Conservation (phyloP, 768 basidiomycete species). For the Daedalea quercina region DNA sequence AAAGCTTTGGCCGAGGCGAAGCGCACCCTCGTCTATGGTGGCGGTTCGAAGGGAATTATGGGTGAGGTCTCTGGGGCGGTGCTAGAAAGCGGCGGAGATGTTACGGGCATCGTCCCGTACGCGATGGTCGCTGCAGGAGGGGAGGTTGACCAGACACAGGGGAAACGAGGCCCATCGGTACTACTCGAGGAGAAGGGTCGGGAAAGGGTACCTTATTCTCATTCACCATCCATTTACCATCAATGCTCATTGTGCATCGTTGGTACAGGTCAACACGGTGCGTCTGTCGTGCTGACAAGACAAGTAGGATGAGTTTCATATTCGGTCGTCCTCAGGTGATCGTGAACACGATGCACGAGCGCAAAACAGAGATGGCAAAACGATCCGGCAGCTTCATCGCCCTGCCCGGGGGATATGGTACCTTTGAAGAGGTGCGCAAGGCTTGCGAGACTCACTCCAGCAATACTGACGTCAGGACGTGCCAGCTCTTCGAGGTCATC, state of each 20-base stretch:
- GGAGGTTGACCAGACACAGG: conserved; percentile 43
- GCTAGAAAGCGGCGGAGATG: conserved; percentile 59
- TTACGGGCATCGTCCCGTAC: conserved; percentile 72
- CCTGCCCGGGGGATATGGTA: conserved; percentile 91
- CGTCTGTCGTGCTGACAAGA: conserved; percentile 1
- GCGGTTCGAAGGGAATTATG: conserved; percentile 82
- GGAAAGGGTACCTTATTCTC: conserved; percentile 33
- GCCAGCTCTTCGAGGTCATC: conserved; percentile 78
- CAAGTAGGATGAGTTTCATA: neutral
- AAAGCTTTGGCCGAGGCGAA: conserved; percentile 54
- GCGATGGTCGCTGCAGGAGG: conserved; percentile 68
- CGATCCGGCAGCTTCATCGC: conserved; percentile 76
- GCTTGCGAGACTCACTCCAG: too few relatives aligned
- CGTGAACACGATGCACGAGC: conserved; percentile 80
- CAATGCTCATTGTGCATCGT: too few relatives aligned
- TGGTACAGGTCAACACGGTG: conserved; percentile 29
- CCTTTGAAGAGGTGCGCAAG: conserved; percentile 90
- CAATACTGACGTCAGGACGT: too few relatives aligned
- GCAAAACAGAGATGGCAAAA: conserved; percentile 88
- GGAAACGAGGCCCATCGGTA: conserved; percentile 12
- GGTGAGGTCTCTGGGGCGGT: conserved; percentile 67
- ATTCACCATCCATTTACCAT: too few relatives aligned
- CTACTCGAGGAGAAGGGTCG: conserved; percentile 25
- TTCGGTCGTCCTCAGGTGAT: conserved; percentile 48
- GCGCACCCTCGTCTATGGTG: conserved; percentile 79